phyloP scores from a whole-genome alignment of 2,329 filamentous ascomycete species.

The Chaetomium strumarium region DNA sequence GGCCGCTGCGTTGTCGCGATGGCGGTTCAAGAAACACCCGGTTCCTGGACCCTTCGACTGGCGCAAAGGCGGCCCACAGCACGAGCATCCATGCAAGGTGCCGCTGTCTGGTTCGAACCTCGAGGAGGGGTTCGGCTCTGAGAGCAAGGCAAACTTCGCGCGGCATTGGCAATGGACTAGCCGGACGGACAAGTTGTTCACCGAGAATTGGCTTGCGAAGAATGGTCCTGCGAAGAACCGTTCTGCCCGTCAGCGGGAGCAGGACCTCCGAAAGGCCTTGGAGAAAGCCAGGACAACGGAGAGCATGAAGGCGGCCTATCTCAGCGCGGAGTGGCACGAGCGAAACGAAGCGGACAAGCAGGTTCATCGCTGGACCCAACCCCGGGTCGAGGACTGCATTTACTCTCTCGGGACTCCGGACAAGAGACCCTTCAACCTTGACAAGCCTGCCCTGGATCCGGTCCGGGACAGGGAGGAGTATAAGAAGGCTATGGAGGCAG shows the following conservation, averaged over 20 bases:
- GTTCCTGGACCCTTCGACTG: constrained; percentile 7
- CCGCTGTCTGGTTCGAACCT: neutral
- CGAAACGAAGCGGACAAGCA: constrained; percentile 2
- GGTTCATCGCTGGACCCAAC: neutral
- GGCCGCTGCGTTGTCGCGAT: constrained; percentile 3
- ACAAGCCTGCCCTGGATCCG: constrained; percentile 10
- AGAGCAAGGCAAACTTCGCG: constrained; percentile 5
- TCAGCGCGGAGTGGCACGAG: neutral
- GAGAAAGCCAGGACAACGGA: neutral
- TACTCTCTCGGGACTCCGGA: constrained; percentile 3
- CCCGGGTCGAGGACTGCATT: constrained; percentile 6
- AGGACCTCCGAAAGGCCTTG: neutral
- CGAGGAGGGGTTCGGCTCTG: neutral
- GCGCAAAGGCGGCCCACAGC: constrained; percentile 17
- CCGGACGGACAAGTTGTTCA: neutral
- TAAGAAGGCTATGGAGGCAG: neutral
- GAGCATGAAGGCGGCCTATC: too few relatives aligned
- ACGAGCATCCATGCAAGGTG: constrained; percentile 7
- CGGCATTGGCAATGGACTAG: constrained; percentile 1
- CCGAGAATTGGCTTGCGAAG: neutral
- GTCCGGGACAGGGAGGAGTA: neutral
- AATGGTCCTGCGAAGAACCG: neutral
- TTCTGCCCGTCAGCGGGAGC: neutral
- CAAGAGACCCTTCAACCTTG: constrained; percentile 5
- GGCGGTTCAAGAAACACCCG: neutral